Conservation (phyloP, 75 land plant genomes). For the Ceratopteris richardii region DNA sequence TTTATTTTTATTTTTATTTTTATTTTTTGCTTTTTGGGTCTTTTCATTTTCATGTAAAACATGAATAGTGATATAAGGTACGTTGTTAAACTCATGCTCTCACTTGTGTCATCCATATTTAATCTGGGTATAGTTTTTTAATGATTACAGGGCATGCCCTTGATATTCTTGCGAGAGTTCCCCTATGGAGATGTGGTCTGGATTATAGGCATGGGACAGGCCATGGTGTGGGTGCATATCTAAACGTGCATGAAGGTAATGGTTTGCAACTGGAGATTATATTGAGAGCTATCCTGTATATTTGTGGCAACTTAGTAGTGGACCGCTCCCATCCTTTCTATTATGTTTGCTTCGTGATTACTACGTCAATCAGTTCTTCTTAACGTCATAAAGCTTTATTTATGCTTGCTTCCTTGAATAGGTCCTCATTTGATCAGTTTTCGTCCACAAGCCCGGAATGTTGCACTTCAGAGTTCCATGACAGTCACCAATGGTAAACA, state of each 20-base stretch:
- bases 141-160: conserved; percentile 63
- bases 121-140: not conserved
- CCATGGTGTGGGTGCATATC: conserved; percentile 93
- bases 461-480: conserved; percentile 86
- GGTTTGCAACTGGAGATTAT: not conserved
- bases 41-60: too few species aligned
- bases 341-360: too few species aligned
- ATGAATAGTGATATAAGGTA: too few species aligned
- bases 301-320: too few species aligned
- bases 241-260: conserved; percentile 98
- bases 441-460: conserved; percentile 78
- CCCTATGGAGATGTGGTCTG: conserved; percentile 89
- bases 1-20: not conserved
- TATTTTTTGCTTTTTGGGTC: not conserved
- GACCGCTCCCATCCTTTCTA: too few species aligned
- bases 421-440: conserved; percentile 96
- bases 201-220: conserved; percentile 99
- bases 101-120: not conserved
- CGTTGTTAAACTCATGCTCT: not conserved
- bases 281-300: too few species aligned
- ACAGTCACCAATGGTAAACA: conserved; percentile 98
- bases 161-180: conserved; percentile 88
- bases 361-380: too few species aligned
- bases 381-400: too few species aligned
- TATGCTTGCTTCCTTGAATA: too few species aligned